A percentile compares a stretch with the other conserved stretches of the same genome.
phyloP scores from a whole-genome alignment of 2,329 filamentous ascomycete species.

The Dryadomyces sulphureus region DNA sequence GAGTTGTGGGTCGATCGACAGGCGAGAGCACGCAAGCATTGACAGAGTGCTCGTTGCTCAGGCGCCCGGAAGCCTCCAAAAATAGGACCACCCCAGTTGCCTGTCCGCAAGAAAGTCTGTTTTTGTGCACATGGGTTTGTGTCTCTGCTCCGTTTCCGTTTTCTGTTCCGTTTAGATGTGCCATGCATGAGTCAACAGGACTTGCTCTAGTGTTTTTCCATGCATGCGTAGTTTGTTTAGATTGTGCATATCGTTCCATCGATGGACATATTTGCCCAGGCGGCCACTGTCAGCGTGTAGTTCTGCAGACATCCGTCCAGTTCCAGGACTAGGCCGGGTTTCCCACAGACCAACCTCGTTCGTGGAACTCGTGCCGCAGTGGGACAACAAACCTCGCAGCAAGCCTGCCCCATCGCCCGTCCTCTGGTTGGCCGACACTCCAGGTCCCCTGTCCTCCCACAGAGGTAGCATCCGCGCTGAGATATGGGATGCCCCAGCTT shows the following conservation, averaged over 20 bases:
- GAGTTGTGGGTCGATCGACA: background rate
- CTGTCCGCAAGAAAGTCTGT: too few relatives aligned
- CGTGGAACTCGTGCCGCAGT: background rate
- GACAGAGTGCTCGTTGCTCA: too few relatives aligned
- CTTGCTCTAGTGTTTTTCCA: background rate
- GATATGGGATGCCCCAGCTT: background rate
- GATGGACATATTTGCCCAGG: background rate
- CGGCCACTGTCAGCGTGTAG: constrained; percentile 7
- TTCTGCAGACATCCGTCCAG: constrained; percentile 7
- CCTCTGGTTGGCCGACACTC: background rate
- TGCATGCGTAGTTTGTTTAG: background rate
- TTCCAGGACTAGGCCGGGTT: constrained; percentile 4
- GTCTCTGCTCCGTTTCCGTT: too few relatives aligned
- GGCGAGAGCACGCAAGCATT: too few relatives aligned
- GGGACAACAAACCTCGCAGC: background rate
- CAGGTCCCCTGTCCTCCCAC: background rate
- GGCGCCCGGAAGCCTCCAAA: too few relatives aligned
- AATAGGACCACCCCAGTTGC: too few relatives aligned
- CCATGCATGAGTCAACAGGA: background rate
- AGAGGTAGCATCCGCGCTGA: background rate
- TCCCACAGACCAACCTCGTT: background rate
- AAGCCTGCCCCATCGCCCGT: too few relatives aligned
- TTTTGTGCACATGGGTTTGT: too few relatives aligned
- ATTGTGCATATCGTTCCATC: background rate
- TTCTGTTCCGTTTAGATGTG: background rate